A percentile compares a stretch with the other conserved stretches of the same genome.
These are phyloP conservation scores for Raddia guianensis DNA, from an alignment of 176 grass and related monocot species.

Conservation along the genomic window DNA sequence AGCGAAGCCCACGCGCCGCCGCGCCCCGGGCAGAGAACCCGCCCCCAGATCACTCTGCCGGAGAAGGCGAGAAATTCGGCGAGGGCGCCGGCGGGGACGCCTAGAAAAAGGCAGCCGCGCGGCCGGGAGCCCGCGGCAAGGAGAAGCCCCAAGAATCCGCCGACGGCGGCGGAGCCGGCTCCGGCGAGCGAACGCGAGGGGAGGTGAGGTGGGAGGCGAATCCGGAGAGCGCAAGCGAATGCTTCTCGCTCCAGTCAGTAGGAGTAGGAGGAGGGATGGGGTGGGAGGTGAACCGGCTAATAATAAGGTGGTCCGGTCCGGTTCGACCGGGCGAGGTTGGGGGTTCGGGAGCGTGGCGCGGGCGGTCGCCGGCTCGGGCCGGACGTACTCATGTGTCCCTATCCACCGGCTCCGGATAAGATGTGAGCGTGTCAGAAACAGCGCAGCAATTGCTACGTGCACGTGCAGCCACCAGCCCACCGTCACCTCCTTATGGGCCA, in stretches of 20 bases:
- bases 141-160: neutral
- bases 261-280: neutral
- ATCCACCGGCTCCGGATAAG: conserved; percentile 60
- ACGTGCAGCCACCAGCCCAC: neutral
- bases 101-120: neutral
- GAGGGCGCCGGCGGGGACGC: neutral
- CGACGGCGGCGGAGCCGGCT: neutral
- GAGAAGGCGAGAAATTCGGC: conserved; percentile 11
- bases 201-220: neutral
- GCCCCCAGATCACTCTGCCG: neutral
- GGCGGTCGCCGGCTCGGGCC: neutral
- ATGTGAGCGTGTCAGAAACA: conserved; percentile 41
- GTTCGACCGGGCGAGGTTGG: neutral
- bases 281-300: conserved; percentile 41
- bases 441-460: conserved; percentile 19
- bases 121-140: neutral
- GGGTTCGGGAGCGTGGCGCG: neutral
- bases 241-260: neutral
- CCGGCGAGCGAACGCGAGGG: neutral
- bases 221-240: neutral
- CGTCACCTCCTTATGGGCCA: too few relatives aligned
- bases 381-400: conserved; percentile 40
- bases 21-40: neutral
- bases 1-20: neutral
- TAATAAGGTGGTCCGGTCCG: conserved; percentile 27